Evolutionary conservation across 192 early-diverging fungal species (phyloP), one percentile per base, ranked within the genome.

Genomic region (Gryganskiella cystojenkinii): DNA sequence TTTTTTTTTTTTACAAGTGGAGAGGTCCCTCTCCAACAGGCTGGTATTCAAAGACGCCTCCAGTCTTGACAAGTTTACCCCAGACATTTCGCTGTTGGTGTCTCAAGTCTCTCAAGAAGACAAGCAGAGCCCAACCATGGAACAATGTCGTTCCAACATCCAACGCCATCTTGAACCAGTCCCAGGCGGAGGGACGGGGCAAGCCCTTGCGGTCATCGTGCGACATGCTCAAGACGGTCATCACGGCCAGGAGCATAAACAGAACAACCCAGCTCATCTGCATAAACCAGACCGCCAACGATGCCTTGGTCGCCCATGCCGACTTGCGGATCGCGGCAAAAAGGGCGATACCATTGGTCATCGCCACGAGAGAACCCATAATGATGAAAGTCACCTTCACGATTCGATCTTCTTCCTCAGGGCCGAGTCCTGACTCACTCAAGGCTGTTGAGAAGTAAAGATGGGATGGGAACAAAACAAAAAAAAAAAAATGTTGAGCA

Each of bases 1-100:
- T n/a, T n/a, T n/a, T n/a, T 8, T 14, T 24, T 3, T 50, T 17
- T 31, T 54, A 54, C 28, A 54, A 17, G 28, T 54, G 52, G n/a
- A 54, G 15, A 25, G 52, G 30, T 54, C 52, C 55, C 6, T 3
- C 8, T 13, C 25, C 25, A 27, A 46, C 19, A 27, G 43, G 58
- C 14, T 61, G 42, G 46, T 61, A 61, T 28, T 61, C 58, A 25
- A 61, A 46, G 43, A 61, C 58, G 4, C 58, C 58, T 28, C 28
- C 57, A 30, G 28, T 45, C 27, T n/a, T 61, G 13, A 61, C 58
- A 11, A 61, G 27, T 22, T 28, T 27, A 9, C 58, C 58, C 58
- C 44, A 61, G 25, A 31, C 44, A 33, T 61, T 46, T 9, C 58
- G 42, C 58, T 46, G 58, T 17, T 37, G 20, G n/a, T 27, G 14